phyloP scores from a whole-genome alignment of 257 asterid genomes.

The Solanum bulbocastanum region DNA sequence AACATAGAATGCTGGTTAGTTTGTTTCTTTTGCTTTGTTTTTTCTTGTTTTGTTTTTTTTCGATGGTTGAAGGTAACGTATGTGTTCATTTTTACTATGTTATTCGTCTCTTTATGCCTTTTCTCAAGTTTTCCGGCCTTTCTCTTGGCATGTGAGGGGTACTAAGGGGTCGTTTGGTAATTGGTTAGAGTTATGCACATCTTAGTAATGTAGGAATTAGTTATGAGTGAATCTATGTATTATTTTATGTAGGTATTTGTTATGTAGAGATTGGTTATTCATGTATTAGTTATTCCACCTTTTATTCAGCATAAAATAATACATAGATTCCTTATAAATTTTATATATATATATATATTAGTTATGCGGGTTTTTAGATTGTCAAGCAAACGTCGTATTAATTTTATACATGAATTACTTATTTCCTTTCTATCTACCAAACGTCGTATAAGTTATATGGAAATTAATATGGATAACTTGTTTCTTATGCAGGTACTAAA shows the following conservation, averaged over 20 bases:
- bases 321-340: neutral
- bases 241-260: neutral
- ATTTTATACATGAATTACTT: too few relatives aligned
- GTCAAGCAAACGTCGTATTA: neutral
- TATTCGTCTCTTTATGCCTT: neutral
- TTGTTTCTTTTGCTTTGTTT: neutral
- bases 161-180: neutral
- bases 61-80: neutral
- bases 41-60: too few relatives aligned
- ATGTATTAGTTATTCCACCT: neutral
- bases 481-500: neutral
- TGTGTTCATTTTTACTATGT: neutral
- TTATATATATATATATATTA: too few relatives aligned
- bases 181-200: neutral
- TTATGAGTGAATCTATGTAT: neutral
- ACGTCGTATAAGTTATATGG: neutral
- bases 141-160: neutral
- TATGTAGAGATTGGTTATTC: too few relatives aligned
- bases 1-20: neutral
- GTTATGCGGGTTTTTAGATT: too few relatives aligned
- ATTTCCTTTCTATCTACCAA: neutral
- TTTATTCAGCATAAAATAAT: neutral
- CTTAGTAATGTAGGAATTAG: neutral
- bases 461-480: neutral
- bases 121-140: neutral